Conservation (phyloP, 1,139 yeast species). For the Casaregolazyma lundiana region DNA sequence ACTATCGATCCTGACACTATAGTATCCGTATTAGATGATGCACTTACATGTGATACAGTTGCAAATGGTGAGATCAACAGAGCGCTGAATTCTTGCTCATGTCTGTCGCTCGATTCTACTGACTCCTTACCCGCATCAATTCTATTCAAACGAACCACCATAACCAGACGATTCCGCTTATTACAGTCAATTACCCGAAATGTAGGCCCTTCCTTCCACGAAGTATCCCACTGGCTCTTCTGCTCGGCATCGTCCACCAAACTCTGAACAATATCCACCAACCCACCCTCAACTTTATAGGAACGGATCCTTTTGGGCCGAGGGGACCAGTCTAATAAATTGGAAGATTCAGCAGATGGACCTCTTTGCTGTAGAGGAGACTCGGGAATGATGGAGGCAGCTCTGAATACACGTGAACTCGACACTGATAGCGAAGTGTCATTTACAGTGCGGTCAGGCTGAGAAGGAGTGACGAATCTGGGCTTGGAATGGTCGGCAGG, state of each 20-base stretch:
- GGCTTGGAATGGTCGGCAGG: background rate
- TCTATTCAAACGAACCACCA: background rate
- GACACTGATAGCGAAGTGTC: background rate
- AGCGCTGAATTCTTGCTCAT: background rate
- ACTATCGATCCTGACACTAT: background rate
- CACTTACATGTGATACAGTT: no score
- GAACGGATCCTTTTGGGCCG: conserved; percentile 14
- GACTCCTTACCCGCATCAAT: background rate
- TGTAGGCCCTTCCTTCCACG: background rate
- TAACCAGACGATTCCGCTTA: conserved; percentile 2
- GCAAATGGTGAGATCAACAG: conserved; percentile 1
- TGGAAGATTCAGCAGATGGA: background rate
- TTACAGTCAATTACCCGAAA: background rate
- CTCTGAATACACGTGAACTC: background rate
- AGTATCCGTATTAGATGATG: background rate
- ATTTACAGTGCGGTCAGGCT: background rate
- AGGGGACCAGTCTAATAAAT: conserved; percentile 14
- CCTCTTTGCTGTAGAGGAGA: background rate
- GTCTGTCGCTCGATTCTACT: background rate
- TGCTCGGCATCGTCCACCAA: conserved; percentile 11
- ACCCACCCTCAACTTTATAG: conserved; percentile 11
- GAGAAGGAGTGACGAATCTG: background rate
- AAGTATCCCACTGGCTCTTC: background rate
- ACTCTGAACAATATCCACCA: conserved; percentile 14
- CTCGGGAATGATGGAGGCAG: background rate